These are phyloP conservation scores for Phialemoniopsis sp. DNA, from an alignment of 2,329 filamentous ascomycete species.

Conservation along the genomic window DNA sequence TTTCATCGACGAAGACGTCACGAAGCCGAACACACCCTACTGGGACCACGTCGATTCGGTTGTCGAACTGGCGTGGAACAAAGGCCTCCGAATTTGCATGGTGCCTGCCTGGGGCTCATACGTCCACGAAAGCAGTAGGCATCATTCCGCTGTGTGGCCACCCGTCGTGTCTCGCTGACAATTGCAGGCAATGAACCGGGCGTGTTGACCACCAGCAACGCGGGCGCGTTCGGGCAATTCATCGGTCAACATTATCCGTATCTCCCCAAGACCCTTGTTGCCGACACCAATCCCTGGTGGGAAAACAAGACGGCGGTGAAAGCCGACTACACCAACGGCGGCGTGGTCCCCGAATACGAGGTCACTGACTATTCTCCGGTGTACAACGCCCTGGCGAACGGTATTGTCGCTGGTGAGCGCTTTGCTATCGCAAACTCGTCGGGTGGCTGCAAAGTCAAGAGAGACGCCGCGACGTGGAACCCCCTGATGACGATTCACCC, in stretches of 20 bases:
- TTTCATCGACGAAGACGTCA: conserved; percentile 6
- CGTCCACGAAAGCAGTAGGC: too few species aligned
- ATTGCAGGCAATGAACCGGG: too few species aligned
- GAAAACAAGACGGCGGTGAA: conserved; percentile 13
- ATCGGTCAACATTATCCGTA: conserved; percentile 16
- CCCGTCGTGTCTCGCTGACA: too few species aligned
- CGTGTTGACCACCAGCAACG: too few species aligned
- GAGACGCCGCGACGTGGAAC: too few species aligned
- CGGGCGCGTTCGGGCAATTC: conserved; percentile 13
- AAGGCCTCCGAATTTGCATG: conserved; percentile 9
- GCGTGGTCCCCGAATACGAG: conserved; percentile 8
- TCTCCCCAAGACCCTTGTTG: conserved; percentile 14
- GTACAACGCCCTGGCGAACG: conserved; percentile 13
- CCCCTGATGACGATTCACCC: conserved; percentile 13
- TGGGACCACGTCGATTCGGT: conserved; percentile 7
- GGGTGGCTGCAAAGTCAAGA: too few species aligned
- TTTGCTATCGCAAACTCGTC: background rate
- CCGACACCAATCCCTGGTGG: conserved; percentile 16
- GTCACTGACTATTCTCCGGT: conserved; percentile 9
- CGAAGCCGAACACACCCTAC: conserved; percentile 8
- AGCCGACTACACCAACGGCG: conserved; percentile 11
- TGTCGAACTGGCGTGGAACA: conserved; percentile 9
- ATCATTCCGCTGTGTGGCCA: too few species aligned
- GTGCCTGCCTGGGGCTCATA: conserved; percentile 10
- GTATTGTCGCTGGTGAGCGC: conserved; percentile 10